Percentiles rank a stretch among this genome's conserved stretches.
phyloP scores from a whole-genome alignment of 257 asterid species.

The Petrea volubilis region DNA sequence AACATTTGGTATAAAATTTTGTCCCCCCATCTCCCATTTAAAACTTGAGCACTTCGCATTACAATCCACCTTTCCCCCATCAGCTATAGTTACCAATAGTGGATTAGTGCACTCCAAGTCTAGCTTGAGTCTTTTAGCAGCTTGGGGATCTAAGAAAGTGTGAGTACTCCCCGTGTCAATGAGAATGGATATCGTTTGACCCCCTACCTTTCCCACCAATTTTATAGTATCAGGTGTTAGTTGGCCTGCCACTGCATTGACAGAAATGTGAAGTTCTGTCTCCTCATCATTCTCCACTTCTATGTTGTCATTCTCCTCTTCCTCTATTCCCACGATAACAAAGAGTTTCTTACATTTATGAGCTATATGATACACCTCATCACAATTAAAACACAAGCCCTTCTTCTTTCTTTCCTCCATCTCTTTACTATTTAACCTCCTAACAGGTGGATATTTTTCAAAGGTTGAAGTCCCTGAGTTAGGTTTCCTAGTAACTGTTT shows the following conservation, averaged over 20 bases:
- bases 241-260: background rate
- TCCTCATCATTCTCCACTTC: background rate
- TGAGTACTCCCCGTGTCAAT: no score
- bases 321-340: background rate
- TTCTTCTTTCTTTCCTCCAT: background rate
- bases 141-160: background rate
- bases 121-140: background rate
- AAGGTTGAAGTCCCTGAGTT: background rate
- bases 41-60: background rate
- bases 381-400: background rate
- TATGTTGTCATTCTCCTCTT: background rate
- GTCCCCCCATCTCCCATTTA: background rate
- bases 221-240: background rate
- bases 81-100: background rate
- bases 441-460: background rate
- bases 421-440: background rate
- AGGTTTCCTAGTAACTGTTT: no score
- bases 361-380: background rate
- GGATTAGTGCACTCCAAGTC: background rate
- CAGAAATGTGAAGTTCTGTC: background rate
- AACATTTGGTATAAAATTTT: background rate
- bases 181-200: rapidly evolving
- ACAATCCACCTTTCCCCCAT: background rate
- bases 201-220: background rate
- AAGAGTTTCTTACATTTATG: background rate